These are phyloP conservation scores for Leccinum rimulosum DNA, from an alignment of 768 basidiomycete genomes.

Conservation along the genomic window DNA sequence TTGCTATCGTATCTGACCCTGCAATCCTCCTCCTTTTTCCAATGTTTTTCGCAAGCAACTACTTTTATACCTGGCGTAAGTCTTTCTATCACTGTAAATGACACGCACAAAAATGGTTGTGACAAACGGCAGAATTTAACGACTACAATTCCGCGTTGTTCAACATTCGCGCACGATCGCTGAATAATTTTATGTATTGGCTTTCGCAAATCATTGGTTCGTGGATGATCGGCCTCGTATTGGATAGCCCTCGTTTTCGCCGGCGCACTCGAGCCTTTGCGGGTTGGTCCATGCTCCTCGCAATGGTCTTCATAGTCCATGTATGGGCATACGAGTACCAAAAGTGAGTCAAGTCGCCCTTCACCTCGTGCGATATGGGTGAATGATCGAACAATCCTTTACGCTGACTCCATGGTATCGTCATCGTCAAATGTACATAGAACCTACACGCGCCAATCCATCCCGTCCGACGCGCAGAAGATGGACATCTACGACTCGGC, in stretches of 20 bases:
- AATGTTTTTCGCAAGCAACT: conserved; percentile 82
- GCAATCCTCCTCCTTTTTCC: conserved; percentile 77
- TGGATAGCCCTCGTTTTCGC: conserved; percentile 53
- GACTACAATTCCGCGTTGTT: conserved; percentile 79
- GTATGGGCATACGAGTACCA: conserved; percentile 79
- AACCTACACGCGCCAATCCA: conserved; percentile 54
- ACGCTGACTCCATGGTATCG: neutral
- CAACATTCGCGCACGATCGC: conserved; percentile 71
- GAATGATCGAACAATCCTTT: neutral
- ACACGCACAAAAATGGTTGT: conserved; percentile 6
- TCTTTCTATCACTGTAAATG: neutral
- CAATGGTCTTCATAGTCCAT: conserved; percentile 66
- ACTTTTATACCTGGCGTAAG: conserved; percentile 85
- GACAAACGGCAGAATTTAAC: conserved; percentile 57
- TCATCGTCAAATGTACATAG: conserved; percentile 25
- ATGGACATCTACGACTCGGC: conserved; percentile 58
- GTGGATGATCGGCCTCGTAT: conserved; percentile 62
- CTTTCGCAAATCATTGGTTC: conserved; percentile 75
- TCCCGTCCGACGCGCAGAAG: conserved; percentile 37
- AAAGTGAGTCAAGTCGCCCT: conserved; percentile 43
- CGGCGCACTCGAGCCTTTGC: conserved; percentile 71
- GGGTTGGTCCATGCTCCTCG: conserved; percentile 62
- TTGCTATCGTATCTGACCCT: conserved; percentile 68
- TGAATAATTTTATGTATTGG: conserved; percentile 84
- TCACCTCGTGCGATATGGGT: neutral